phyloP scores from a whole-genome alignment of 495 filamentous ascomycete species.

The Daldinia grandis region DNA sequence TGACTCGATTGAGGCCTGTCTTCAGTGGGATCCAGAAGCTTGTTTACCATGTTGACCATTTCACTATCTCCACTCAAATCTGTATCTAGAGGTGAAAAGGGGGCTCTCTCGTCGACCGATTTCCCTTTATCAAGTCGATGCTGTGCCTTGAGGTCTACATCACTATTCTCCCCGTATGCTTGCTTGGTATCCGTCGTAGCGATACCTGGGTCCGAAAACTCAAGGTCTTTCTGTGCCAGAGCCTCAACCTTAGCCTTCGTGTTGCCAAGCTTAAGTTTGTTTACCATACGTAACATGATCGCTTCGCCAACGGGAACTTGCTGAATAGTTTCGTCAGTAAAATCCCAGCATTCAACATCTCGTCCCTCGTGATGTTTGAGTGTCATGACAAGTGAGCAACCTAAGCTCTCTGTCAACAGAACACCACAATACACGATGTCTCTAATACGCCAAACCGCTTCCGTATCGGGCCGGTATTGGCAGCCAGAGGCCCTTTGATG shows the following conservation, averaged over 20 bases:
- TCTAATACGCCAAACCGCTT: slow-evolving; percentile 46
- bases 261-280: slow-evolving; percentile 35
- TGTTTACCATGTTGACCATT: slow-evolving; percentile 54
- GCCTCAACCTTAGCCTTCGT: slow-evolving; percentile 11
- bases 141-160: neutral
- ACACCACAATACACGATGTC: slow-evolving; percentile 47
- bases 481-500: slow-evolving; percentile 43
- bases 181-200: neutral
- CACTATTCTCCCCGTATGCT: neutral
- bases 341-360: slow-evolving; percentile 39
- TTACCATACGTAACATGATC: slow-evolving; percentile 34
- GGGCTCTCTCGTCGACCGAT: slow-evolving; percentile 11
- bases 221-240: neutral
- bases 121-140: slow-evolving; percentile 27
- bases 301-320: slow-evolving; percentile 21
- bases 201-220: neutral
- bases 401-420: slow-evolving; percentile 38
- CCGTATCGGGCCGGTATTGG: slow-evolving; percentile 38
- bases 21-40: slow-evolving; percentile 51
- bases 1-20: slow-evolving; percentile 40
- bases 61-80: slow-evolving; percentile 45
- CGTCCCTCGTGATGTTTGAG: slow-evolving; percentile 30
- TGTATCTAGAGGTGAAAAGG: slow-evolving; percentile 33
- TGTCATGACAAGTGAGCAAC: slow-evolving; percentile 33
- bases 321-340: slow-evolving; percentile 23